Percentiles rank a stretch among this genome's conserved stretches.
phyloP scores from a whole-genome alignment of 139 green algal genomes.

The Choricystis sp. region DNA sequence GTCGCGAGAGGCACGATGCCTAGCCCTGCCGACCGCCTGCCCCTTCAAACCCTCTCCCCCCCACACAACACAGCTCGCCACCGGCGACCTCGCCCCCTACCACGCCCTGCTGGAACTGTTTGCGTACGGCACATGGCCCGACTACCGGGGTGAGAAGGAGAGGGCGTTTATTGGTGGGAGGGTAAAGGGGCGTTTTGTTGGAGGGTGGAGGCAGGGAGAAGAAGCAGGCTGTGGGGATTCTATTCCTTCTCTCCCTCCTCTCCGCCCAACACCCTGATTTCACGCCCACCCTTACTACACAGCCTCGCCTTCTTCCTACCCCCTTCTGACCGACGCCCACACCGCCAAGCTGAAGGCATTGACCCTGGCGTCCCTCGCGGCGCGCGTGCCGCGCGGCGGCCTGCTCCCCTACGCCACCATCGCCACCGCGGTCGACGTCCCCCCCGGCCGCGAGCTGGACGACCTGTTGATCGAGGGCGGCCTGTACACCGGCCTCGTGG shows the following conservation, averaged over 20 bases:
- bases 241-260: too few relatives aligned
- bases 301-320: constrained; percentile 5
- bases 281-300: neutral
- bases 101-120: constrained; percentile 56
- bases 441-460: constrained; percentile 64
- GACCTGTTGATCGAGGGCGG: constrained; percentile 82
- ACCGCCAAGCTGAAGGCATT: constrained; percentile 71
- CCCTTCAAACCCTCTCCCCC: neutral
- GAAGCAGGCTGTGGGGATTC: too few relatives aligned
- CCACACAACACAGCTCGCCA: constrained; percentile 19
- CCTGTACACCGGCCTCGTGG: constrained; percentile 58
- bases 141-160: constrained; percentile 46
- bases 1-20: too few relatives aligned
- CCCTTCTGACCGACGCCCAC: constrained; percentile 29
- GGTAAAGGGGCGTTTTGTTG: neutral
- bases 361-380: constrained; percentile 48
- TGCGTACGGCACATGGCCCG: constrained; percentile 59
- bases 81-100: constrained; percentile 12
- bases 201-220: neutral
- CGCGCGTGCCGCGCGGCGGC: constrained; percentile 8
- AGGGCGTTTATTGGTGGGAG: constrained; percentile 19
- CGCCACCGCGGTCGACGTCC: constrained; percentile 41
- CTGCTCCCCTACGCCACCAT: constrained; percentile 48
- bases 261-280: neutral
- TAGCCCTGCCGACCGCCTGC: too few relatives aligned